These are phyloP conservation scores for Termitomyces sp. DNA, from an alignment of 768 basidiomycete species.

Conservation along the genomic window DNA sequence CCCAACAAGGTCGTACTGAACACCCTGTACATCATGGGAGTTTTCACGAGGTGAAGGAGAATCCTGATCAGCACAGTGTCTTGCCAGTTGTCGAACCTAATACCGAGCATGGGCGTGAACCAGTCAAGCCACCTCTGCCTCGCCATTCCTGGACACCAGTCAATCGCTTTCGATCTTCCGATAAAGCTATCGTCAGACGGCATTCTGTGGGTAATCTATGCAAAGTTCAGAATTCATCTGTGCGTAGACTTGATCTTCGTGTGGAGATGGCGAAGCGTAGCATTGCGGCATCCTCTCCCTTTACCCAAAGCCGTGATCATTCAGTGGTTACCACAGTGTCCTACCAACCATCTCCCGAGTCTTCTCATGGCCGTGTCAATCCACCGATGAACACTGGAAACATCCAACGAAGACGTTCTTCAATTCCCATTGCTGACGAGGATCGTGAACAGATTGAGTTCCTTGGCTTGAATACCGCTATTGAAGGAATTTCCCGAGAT, in stretches of 20 bases:
- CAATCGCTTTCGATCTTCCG: constrained; percentile 3
- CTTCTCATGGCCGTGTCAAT: background rate
- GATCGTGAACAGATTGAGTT: constrained; percentile 15
- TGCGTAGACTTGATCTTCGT: constrained; percentile 14
- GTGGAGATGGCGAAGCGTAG: constrained; percentile 9
- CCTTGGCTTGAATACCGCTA: constrained; percentile 18
- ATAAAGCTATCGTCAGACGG: background rate
- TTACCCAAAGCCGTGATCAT: background rate
- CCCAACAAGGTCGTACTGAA: background rate
- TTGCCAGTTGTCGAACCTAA: background rate
- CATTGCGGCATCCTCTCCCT: constrained; percentile 2
- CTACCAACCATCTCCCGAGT: background rate
- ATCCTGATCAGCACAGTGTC: background rate
- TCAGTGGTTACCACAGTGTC: constrained; percentile 1
- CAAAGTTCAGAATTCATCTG: background rate
- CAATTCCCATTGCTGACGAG: constrained; percentile 12
- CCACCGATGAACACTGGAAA: background rate
- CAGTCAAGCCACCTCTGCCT: background rate
- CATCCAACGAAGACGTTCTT: constrained; percentile 1
- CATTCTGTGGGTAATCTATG: constrained; percentile 8
- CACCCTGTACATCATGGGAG: background rate
- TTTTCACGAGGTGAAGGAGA: background rate
- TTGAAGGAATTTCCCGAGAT: constrained; percentile 36
- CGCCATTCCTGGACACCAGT: constrained; percentile 13
- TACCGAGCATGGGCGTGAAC: background rate